Evolutionary conservation across 2,329 filamentous ascomycete genomes (phyloP).

Genomic region (Didymella glomerata): DNA sequence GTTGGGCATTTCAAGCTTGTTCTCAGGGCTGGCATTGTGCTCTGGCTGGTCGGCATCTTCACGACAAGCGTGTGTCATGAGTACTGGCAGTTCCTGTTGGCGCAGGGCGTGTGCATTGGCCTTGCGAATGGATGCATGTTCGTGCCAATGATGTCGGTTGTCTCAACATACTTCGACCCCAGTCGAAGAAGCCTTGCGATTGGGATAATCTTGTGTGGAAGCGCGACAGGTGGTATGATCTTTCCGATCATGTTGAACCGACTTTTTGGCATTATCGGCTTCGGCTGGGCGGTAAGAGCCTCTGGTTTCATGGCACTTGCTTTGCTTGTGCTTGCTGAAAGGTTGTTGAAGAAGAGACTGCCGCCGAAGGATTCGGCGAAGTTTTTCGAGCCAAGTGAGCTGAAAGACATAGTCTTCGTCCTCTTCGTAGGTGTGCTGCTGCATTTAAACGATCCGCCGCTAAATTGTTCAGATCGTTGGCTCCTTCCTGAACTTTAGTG

Average conservation of each 20-base stretch:
- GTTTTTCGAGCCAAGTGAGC: slow-evolving; percentile 26
- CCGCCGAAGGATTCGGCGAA: slow-evolving; percentile 27
- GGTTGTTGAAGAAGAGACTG: slow-evolving; percentile 30
- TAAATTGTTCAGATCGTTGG: slow-evolving; percentile 46
- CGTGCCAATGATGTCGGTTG: slow-evolving; percentile 40
- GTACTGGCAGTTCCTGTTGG: slow-evolving; percentile 57
- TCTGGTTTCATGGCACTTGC: slow-evolving; percentile 64
- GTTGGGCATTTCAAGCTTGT: slow-evolving; percentile 59
- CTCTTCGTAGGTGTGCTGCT: slow-evolving; percentile 24
- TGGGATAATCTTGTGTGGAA: slow-evolving; percentile 66
- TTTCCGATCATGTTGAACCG: slow-evolving; percentile 64
- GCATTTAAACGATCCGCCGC: slow-evolving; percentile 33
- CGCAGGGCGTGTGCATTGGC: slow-evolving; percentile 45
- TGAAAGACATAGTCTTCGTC: slow-evolving; percentile 31
- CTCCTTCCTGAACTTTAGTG: slow-evolving; percentile 39
- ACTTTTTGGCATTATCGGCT: slow-evolving; percentile 56
- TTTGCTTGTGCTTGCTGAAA: slow-evolving; percentile 56
- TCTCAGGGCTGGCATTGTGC: slow-evolving; percentile 51
- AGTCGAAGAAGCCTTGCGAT: slow-evolving; percentile 65
- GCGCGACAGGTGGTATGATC: slow-evolving; percentile 67
- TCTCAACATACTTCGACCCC: slow-evolving; percentile 64
- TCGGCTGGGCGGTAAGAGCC: slow-evolving; percentile 45
- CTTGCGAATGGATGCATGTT: slow-evolving; percentile 46
- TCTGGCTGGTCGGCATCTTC: slow-evolving; percentile 59
- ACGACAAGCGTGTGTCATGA: slow-evolving; percentile 58